Conservation (phyloP, 202 grass and related monocot species). For the Schoenoplectus tabernaemontani region DNA sequence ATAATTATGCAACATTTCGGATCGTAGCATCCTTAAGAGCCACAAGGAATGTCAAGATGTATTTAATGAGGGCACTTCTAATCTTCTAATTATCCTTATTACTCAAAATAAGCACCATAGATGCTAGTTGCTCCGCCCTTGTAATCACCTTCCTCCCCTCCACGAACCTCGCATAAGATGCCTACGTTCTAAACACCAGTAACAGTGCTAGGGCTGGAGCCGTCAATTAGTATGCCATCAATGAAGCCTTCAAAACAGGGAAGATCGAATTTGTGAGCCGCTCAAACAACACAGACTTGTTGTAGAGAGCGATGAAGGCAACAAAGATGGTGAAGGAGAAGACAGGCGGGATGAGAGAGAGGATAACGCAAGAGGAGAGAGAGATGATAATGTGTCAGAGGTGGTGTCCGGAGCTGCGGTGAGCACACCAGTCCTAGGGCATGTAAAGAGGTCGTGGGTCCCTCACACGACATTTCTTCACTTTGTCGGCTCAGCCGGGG, state of each 20-base stretch:
- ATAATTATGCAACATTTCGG: neutral
- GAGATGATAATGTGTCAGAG: conserved; percentile 60
- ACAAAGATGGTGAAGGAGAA: conserved; percentile 65
- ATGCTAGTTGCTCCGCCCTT: conserved; percentile 47
- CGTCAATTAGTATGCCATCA: conserved; percentile 71
- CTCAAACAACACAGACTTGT: conserved; percentile 31
- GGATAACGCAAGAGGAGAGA: conserved; percentile 63
- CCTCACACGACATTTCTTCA: conserved; percentile 50
- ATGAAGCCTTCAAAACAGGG: conserved; percentile 46
- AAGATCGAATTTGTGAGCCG: conserved; percentile 45
- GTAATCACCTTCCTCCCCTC: conserved; percentile 70
- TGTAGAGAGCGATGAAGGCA: conserved; percentile 61
- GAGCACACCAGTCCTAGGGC: conserved; percentile 46
- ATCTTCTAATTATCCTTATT: neutral
- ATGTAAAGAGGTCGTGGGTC: conserved; percentile 56
- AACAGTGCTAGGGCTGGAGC: conserved; percentile 79
- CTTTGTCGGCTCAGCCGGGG: conserved; percentile 64
- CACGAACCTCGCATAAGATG: conserved; percentile 75
- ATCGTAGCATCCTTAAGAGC: conserved; percentile 56
- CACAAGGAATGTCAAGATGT: conserved; percentile 78
- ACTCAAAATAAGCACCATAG: conserved; percentile 36
- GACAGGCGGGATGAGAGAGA: conserved; percentile 85
- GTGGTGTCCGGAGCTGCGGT: conserved; percentile 86
- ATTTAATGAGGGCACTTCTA: conserved; percentile 44
- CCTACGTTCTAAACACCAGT: conserved; percentile 93